Evolutionary conservation across 257 asterid species (phyloP).

Genomic region (Solanum piurae): DNA sequence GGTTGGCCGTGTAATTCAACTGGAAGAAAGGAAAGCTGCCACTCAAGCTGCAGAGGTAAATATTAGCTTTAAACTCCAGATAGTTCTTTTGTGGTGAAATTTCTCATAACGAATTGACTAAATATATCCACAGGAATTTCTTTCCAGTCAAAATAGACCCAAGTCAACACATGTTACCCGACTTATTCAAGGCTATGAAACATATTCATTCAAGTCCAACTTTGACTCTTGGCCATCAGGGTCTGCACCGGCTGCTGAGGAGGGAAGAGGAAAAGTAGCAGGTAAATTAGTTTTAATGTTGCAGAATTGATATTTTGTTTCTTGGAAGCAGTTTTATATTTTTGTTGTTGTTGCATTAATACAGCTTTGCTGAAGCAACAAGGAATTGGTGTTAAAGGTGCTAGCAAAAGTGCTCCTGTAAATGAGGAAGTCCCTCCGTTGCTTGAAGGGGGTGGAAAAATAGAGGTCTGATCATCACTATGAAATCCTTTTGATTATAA

Average conservation of each 20-base stretch:
- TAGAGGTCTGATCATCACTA: conserved; percentile 48
- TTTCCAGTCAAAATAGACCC: conserved; percentile 85
- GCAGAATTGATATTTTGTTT: background rate
- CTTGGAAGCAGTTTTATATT: background rate
- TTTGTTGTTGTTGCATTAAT: conserved; percentile 9
- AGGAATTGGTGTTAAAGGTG: conserved; percentile 73
- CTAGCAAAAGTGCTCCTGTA: conserved; percentile 70
- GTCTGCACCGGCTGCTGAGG: conserved; percentile 74
- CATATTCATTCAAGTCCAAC: conserved; percentile 79
- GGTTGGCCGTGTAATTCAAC: conserved; percentile 78
- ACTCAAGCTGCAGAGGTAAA: conserved; percentile 58
- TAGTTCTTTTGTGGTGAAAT: background rate
- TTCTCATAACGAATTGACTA: conserved; percentile 8
- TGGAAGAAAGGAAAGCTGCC: conserved; percentile 68
- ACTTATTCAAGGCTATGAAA: conserved; percentile 92
- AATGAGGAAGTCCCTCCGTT: conserved; percentile 80
- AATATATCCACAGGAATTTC: conserved; percentile 48
- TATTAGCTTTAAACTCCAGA: background rate
- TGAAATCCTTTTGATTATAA: background rate
- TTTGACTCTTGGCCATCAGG: conserved; percentile 96
- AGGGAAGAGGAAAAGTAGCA: conserved; percentile 98
- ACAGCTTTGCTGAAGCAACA: conserved; percentile 96
- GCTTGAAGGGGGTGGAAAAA: conserved; percentile 85
- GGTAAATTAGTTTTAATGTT: conserved; percentile 33
- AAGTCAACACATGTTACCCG: conserved; percentile 70